Evolutionary conservation across 2,329 filamentous ascomycete species (phyloP), one percentile per base, ranked within the genome.

Genomic region (Aspergillus versicolor): DNA sequence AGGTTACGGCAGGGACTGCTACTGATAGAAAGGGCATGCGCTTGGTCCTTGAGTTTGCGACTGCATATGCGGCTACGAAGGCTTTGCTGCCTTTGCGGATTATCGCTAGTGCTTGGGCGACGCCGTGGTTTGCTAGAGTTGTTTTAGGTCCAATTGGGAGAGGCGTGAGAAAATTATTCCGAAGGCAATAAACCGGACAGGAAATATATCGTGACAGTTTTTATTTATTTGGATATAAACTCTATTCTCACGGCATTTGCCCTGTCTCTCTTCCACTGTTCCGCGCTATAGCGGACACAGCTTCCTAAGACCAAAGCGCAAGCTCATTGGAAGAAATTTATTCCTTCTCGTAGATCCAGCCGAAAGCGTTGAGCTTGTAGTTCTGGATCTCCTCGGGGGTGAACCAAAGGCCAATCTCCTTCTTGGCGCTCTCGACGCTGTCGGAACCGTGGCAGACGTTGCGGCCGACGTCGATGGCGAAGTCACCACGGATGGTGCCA

Each of bases 401-500:
- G 90, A 99, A 99, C 94, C 94, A 99, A 77, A 97, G 88, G 73
- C 88, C 89, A 77, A 99, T 99, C 86, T 99, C 94, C 90, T 97
- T 97, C 89, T 97, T 87, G 81, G 94, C 94, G 84, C 87, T 96
- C 88, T 99, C 94, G 81, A 99, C 93, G 77, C 85, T 88, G 86
- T 99, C 94, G 80, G 92, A 97, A 78, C 94, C 94, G 88, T 99
- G 94, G 90, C 93, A 97, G 83, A 97, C 92, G 85, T 99, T 99
- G 80, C 93, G 91, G 82, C 94, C 94, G 76, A 92, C 88, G 72
- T 91, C 88, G 71, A 93, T 90, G 79, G 90, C 89, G 79, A 79
- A 92, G 84, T 93, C 89, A 80, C 92, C 93, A 83, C 94, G 93
- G 86, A 99, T 99, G 83, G 94, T 99, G 78, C 94, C 94, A 65